phyloP scores from a whole-genome alignment of 306 rosid genomes.

The Dryas drummondii region DNA sequence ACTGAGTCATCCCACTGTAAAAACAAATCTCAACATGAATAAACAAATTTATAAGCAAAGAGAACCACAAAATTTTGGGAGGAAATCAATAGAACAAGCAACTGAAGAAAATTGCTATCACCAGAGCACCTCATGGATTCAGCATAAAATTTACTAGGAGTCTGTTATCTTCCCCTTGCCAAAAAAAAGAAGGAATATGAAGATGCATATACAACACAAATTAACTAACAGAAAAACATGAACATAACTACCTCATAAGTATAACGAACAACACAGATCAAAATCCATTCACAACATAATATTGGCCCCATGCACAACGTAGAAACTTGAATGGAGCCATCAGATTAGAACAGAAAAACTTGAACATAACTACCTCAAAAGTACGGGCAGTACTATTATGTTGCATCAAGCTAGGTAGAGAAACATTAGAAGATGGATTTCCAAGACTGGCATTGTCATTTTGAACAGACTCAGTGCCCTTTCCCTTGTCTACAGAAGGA shows the following conservation, averaged over 20 bases:
- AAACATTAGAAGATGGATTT: slow-evolving; percentile 28
- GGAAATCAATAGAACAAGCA: background rate
- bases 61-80: background rate
- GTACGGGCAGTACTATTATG: slow-evolving; percentile 49
- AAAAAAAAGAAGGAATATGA: background rate
- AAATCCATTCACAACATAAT: background rate
- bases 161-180: background rate
- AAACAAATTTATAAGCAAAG: slow-evolving; percentile 7
- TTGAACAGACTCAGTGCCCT: slow-evolving; percentile 29
- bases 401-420: slow-evolving; percentile 51
- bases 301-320: background rate
- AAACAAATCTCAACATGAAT: slow-evolving; percentile 13
- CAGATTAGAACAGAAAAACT: slow-evolving; percentile 15
- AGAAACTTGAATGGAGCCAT: background rate
- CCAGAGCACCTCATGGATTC: background rate
- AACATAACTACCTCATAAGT: too few species aligned
- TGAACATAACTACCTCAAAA: slow-evolving; percentile 52
- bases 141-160: background rate
- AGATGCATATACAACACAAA: background rate
- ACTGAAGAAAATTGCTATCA: background rate
- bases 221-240: background rate
- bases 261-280: background rate
- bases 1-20: slow-evolving; percentile 80
- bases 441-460: slow-evolving; percentile 28
- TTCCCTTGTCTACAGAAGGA: slow-evolving; percentile 29